phyloP scores from a whole-genome alignment of 495 filamentous ascomycete species.

The Durotheca rogersii region DNA sequence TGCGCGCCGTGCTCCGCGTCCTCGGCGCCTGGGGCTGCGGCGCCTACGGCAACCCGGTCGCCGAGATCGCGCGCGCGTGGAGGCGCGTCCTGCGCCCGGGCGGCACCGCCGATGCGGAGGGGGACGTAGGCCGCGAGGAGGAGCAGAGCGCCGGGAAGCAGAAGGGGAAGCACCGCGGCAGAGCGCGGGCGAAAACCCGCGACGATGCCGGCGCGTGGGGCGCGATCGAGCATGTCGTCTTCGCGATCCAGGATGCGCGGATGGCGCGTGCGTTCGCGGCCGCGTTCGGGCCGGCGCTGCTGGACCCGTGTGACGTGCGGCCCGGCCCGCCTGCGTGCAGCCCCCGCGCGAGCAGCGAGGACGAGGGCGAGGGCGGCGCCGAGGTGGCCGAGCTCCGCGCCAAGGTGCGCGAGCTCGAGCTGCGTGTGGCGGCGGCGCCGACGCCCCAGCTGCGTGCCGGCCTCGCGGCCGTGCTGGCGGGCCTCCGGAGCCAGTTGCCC shows the following conservation, averaged over 20 bases:
- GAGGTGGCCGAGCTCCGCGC: slow-evolving; percentile 35
- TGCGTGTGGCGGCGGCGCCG: slow-evolving; percentile 26
- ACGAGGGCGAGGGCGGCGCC: slow-evolving; percentile 15
- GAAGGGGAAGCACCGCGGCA: slow-evolving; percentile 1
- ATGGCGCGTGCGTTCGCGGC: slow-evolving; percentile 45
- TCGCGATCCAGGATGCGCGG: slow-evolving; percentile 44
- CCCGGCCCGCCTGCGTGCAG: slow-evolving; percentile 47
- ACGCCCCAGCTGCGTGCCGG: slow-evolving; percentile 33
- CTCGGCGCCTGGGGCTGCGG: slow-evolving; percentile 71
- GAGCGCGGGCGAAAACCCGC: background rate
- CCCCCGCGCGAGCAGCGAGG: slow-evolving; percentile 28
- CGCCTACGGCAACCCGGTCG: slow-evolving; percentile 62
- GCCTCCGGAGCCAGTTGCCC: slow-evolving; percentile 34
- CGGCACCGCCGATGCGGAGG: slow-evolving; percentile 19
- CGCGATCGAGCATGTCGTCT: slow-evolving; percentile 48
- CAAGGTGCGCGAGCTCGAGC: slow-evolving; percentile 35
- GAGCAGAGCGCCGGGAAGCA: slow-evolving; percentile 17
- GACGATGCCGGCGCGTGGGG: slow-evolving; percentile 32
- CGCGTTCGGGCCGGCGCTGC: slow-evolving; percentile 45
- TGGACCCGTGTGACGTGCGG: slow-evolving; percentile 45
- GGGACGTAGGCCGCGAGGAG: background rate
- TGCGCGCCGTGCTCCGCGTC: slow-evolving; percentile 59
- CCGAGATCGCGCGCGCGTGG: slow-evolving; percentile 64
- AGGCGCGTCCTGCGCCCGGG: slow-evolving; percentile 51
- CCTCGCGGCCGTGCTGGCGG: slow-evolving; percentile 32